Conservation (phyloP, 2,329 filamentous ascomycete genomes). For the Chaetoscypha palmicola region DNA sequence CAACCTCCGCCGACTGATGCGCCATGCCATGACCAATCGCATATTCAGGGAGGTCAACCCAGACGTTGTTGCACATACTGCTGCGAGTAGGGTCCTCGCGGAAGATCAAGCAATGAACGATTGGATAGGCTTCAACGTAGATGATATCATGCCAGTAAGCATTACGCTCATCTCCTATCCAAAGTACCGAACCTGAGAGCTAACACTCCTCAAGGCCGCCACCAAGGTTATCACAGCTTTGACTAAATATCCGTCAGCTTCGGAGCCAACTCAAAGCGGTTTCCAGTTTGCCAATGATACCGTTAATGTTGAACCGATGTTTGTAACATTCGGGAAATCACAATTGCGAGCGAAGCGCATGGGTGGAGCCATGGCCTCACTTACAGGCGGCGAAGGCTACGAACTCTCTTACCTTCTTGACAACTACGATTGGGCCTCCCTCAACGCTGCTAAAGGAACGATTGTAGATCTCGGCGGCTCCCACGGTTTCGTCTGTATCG, state of each 20-base stretch:
- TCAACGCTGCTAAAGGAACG: slow-evolving; percentile 39
- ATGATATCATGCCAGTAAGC: slow-evolving; percentile 39
- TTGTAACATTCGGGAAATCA: slow-evolving; percentile 44
- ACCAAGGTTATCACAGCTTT: slow-evolving; percentile 41
- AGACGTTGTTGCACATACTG: slow-evolving; percentile 47
- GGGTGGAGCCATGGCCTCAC: slow-evolving; percentile 47
- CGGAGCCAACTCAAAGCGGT: slow-evolving; percentile 40
- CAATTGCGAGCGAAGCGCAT: slow-evolving; percentile 43
- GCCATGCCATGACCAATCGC: slow-evolving; percentile 50
- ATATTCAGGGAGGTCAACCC: slow-evolving; percentile 48
- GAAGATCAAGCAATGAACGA: slow-evolving; percentile 42
- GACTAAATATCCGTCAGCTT: slow-evolving; percentile 40
- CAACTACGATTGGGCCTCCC: slow-evolving; percentile 45
- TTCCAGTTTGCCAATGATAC: slow-evolving; percentile 47
- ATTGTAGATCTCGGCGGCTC: slow-evolving; percentile 55
- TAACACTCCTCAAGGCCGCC: slow-evolving; percentile 34
- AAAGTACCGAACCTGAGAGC: neutral
- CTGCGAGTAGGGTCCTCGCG: slow-evolving; percentile 44
- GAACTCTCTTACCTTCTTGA: slow-evolving; percentile 46
- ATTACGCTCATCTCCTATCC: no score
- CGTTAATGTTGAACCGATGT: slow-evolving; percentile 46
- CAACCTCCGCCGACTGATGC: slow-evolving; percentile 45
- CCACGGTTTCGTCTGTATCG: slow-evolving; percentile 50
- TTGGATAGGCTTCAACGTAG: slow-evolving; percentile 49
- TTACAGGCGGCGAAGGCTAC: slow-evolving; percentile 50